These are phyloP conservation scores for Themeda triandra DNA, from an alignment of 176 grass and related monocot genomes.

Conservation along the genomic window DNA sequence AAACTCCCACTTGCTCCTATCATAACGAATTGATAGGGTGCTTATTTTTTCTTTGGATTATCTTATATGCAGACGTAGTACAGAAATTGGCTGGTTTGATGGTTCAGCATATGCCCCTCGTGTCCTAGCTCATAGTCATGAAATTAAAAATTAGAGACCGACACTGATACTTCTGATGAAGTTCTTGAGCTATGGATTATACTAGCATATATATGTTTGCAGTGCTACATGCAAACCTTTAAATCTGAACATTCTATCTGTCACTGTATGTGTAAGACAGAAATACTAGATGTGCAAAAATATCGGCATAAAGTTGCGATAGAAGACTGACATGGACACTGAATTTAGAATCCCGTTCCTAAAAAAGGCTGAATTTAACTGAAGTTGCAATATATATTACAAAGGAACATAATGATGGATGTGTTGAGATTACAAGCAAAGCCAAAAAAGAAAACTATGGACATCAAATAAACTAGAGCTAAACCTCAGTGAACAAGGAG, in stretches of 20 bases:
- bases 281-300: neutral
- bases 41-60: conserved; percentile 22
- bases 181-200: neutral
- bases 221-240: neutral
- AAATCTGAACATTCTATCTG: neutral
- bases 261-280: neutral
- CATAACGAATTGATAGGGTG: neutral
- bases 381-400: conserved; percentile 35
- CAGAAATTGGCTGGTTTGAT: conserved; percentile 11
- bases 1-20: conserved; percentile 1
- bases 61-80: neutral
- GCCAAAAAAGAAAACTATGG: neutral
- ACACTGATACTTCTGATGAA: neutral
- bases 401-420: conserved; percentile 1
- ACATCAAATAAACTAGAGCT: conserved; percentile 23
- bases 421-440: conserved; percentile 11
- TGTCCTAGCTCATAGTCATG: neutral
- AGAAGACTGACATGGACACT: neutral
- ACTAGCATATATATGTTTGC: neutral
- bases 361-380: conserved; percentile 7
- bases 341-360: neutral
- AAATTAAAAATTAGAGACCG: neutral
- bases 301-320: neutral
- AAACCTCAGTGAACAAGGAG: conserved; percentile 1
- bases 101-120: neutral